A percentile compares a stretch with the other conserved stretches of the same genome.
Conservation (phyloP, 2,329 filamentous ascomycete genomes). For the Aspergillus bombycis region DNA sequence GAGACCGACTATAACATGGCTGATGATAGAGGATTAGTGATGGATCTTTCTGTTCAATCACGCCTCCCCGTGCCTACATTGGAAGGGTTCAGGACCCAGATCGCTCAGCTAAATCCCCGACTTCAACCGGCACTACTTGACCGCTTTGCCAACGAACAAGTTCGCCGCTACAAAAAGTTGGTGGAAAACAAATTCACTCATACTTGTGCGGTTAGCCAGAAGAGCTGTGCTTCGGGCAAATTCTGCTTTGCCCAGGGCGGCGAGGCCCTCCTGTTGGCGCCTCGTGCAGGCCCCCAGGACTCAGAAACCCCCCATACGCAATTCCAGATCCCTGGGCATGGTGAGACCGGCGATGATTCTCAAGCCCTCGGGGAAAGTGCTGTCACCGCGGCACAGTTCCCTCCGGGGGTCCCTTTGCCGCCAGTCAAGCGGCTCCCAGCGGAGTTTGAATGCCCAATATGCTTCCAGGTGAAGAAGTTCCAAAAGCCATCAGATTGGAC, state of each 20-base stretch:
- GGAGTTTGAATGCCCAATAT: slow-evolving; percentile 86
- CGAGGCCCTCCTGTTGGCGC: slow-evolving; percentile 63
- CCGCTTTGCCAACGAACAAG: slow-evolving; percentile 79
- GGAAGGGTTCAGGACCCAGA: slow-evolving; percentile 75
- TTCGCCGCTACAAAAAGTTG: slow-evolving; percentile 76
- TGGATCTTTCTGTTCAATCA: slow-evolving; percentile 64
- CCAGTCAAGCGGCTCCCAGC: slow-evolving; percentile 77
- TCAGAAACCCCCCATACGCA: slow-evolving; percentile 59
- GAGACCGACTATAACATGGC: slow-evolving; percentile 59
- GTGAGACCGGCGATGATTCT: slow-evolving; percentile 65
- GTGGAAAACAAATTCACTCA: slow-evolving; percentile 73
- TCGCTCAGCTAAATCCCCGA: slow-evolving; percentile 73
- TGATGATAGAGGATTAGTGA: slow-evolving; percentile 64
- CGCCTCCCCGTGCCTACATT: slow-evolving; percentile 72
- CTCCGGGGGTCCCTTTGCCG: slow-evolving; percentile 77
- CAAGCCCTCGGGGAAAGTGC: slow-evolving; percentile 68
- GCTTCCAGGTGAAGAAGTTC: slow-evolving; percentile 82
- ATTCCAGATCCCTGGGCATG: slow-evolving; percentile 59
- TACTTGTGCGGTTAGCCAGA: slow-evolving; percentile 58
- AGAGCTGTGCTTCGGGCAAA: slow-evolving; percentile 62
- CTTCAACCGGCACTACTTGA: slow-evolving; percentile 72
- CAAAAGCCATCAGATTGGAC: slow-evolving; percentile 95
- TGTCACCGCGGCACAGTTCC: slow-evolving; percentile 74
- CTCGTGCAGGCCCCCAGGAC: slow-evolving; percentile 56
- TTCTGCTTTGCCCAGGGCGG: slow-evolving; percentile 71